Base-by-base conservation (phyloP, 805 yeast species). In the Isabelozyma gotoi region DNA sequence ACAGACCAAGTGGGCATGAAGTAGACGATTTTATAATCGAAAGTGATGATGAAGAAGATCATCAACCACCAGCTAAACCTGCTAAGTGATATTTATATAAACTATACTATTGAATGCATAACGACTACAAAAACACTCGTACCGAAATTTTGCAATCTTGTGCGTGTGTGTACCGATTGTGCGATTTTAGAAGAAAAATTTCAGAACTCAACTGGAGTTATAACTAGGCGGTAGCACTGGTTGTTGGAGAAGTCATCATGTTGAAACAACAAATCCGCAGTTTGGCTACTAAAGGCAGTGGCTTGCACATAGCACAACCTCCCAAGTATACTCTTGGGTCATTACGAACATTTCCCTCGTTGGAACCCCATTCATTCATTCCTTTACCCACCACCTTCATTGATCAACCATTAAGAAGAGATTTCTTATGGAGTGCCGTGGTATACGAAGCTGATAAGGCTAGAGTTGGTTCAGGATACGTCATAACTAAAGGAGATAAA, bases 341-440 rank as follows among this genome's bases (percentile, higher is more conserved):
- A 1, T 65, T 88, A 41, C 80, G 97, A 47, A 63, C 83, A 21
- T 94, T 94, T 66, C 99, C 99, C 29, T 85, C 96, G 3, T 74
- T 94, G 45, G 96, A 90, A 64, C 99, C 99, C 24, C 75, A 78
- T 41, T 63, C 80, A 7, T 77, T 87, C 53, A 77, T 86, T 46
- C 94, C 97, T 14, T 82, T 91, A 32, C 86, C 94, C 31, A 63
- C 85, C 3, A 59, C 73, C n/a, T 73, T 90, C 32, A 71, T 94
- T 35, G 83, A 82, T 45, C 73, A 76, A 16, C 96, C 96, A 38
- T 63, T 88, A 45, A 84, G 99, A 67, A 82, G 96, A 65, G 99
- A 94, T 64, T 67, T 91, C 24, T 77, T 94, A 47, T 94, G 98
- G 97, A 81, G 83, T 58, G 96, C 98, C 1, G 97, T 89, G 24